phyloP scores from a whole-genome alignment of 805 yeast genomes.

The Nakazawaea ishiwadae region DNA sequence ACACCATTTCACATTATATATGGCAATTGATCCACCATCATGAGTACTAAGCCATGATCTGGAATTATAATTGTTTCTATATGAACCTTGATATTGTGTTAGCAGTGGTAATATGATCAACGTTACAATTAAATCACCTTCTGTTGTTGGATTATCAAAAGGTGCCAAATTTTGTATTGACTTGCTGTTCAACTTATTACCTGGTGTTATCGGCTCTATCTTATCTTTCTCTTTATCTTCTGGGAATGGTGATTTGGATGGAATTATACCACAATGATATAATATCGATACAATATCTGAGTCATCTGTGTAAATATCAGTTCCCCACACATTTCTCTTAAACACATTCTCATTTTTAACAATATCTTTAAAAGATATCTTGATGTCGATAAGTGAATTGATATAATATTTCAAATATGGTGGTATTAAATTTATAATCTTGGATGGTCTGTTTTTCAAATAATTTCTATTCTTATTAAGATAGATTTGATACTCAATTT shows the following conservation, averaged over 20 bases:
- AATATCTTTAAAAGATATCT: slow-evolving; percentile 44
- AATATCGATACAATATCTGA: slow-evolving; percentile 75
- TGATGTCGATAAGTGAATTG: slow-evolving; percentile 48
- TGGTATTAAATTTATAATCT: slow-evolving; percentile 27
- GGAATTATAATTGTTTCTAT: slow-evolving; percentile 65
- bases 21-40: slow-evolving; percentile 72
- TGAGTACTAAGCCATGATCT: slow-evolving; percentile 71
- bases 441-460: slow-evolving; percentile 24
- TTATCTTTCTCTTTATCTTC: slow-evolving; percentile 24
- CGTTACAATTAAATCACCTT: slow-evolving; percentile 53
- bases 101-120: slow-evolving; percentile 66
- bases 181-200: slow-evolving; percentile 28
- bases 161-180: slow-evolving; percentile 29
- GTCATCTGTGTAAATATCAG: slow-evolving; percentile 91
- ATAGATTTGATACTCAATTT: slow-evolving; percentile 9
- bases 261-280: slow-evolving; percentile 67
- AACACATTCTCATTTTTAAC: slow-evolving; percentile 35
- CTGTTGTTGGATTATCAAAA: slow-evolving; percentile 16
- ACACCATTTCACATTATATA: slow-evolving; percentile 53
- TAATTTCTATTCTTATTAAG: slow-evolving; percentile 14
- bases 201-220: slow-evolving; percentile 34
- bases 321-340: slow-evolving; percentile 77
- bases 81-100: slow-evolving; percentile 58
- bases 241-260: slow-evolving; percentile 27
- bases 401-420: slow-evolving; percentile 30